A percentile compares a stretch with the other conserved stretches of the same genome.
These are phyloP conservation scores for Dioscorea dumetorum DNA, from an alignment of 106 monocot species.

Conservation along the genomic window DNA sequence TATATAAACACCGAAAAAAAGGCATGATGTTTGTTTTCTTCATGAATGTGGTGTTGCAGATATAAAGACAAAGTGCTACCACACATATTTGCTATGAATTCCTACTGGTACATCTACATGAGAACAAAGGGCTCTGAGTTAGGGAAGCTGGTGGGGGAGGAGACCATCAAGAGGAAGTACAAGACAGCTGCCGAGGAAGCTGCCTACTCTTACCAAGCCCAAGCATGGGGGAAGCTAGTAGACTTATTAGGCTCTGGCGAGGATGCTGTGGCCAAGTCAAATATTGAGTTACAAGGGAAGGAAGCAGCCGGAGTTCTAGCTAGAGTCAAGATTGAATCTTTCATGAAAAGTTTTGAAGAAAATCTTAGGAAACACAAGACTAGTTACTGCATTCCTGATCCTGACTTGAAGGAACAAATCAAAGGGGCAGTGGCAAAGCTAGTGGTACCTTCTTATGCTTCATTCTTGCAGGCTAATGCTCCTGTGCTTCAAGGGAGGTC, in stretches of 20 bases:
- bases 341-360: constrained; percentile 23
- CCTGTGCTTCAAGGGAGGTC: constrained; percentile 1
- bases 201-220: constrained; percentile 33
- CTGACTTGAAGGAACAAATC: constrained; percentile 43
- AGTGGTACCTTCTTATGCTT: constrained; percentile 30
- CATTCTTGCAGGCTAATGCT: constrained; percentile 15
- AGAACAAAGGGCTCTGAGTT: constrained; percentile 37
- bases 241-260: neutral
- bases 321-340: constrained; percentile 15
- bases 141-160: constrained; percentile 35
- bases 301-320: too few species aligned
- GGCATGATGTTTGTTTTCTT: too few species aligned
- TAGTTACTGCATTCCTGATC: constrained; percentile 23
- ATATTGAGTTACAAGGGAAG: too few species aligned
- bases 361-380: constrained; percentile 14
- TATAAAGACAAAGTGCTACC: constrained; percentile 13
- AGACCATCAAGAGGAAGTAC: constrained; percentile 25
- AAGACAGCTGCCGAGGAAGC: constrained; percentile 48
- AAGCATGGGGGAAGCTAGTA: constrained; percentile 30
- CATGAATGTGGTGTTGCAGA: neutral
- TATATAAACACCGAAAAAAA: too few species aligned
- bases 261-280: too few species aligned
- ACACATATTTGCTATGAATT: constrained; percentile 41
- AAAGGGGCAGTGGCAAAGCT: constrained; percentile 19
- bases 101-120: constrained; percentile 62